Evolutionary conservation across 495 filamentous ascomycete species (phyloP).

Genomic region (Podospora conica): DNA sequence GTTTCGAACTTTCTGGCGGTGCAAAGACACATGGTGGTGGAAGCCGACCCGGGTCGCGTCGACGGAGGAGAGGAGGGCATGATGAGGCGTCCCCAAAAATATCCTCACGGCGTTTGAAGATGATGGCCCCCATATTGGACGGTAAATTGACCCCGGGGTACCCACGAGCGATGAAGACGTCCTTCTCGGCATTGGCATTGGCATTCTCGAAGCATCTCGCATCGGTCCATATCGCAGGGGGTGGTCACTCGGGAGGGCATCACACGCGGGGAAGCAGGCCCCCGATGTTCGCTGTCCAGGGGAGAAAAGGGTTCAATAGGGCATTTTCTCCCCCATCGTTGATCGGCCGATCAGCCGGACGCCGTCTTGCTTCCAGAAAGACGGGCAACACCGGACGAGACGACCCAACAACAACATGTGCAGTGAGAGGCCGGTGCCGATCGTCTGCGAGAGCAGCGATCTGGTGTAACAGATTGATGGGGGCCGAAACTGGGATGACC

Average conservation of each 20-base stretch:
- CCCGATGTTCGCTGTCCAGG: not conserved
- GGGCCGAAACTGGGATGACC: not conserved
- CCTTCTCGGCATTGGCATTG: not conserved
- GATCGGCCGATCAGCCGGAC: conserved; percentile 8
- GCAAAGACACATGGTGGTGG: not conserved
- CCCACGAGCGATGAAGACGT: not conserved
- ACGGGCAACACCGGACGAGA: conserved; percentile 4
- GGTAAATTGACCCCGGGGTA: not conserved
- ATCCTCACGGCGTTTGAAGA: not conserved
- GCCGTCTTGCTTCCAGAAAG: not conserved
- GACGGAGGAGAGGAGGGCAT: not conserved
- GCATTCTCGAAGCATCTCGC: not conserved
- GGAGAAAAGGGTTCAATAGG: not conserved
- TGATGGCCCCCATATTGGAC: not conserved
- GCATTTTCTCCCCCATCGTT: not conserved
- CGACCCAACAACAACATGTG: not conserved
- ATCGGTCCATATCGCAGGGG: not conserved
- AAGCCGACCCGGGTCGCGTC: not conserved
- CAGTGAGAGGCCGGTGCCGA: not conserved
- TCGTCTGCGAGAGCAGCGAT: conserved; percentile 4
- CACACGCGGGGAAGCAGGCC: not conserved
- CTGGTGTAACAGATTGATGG: conserved; percentile 8
- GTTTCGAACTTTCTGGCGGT: not conserved
- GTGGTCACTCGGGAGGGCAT: not conserved
- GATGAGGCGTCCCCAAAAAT: not conserved